phyloP scores from a whole-genome alignment of 305 asterid genomes.

The Rubia peregrina region DNA sequence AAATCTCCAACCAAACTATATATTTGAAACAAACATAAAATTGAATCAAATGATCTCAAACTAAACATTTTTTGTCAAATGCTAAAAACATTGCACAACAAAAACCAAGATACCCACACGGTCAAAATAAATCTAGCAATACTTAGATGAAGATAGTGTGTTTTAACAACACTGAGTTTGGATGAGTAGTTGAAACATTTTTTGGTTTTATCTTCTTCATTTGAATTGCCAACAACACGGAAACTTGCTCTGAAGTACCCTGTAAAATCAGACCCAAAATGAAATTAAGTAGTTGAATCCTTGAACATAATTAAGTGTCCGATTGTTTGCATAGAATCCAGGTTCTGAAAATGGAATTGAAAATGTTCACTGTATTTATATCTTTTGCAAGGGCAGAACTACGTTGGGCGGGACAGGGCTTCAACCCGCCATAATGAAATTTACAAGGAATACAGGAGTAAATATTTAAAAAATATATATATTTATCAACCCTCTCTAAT shows the following conservation, averaged over 20 bases:
- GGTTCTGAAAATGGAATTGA: too few relatives aligned
- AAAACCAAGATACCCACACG: background rate
- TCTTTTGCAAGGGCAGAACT: too few relatives aligned
- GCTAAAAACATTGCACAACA: background rate
- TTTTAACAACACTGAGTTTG: too few relatives aligned
- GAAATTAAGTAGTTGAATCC: background rate
- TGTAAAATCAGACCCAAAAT: background rate
- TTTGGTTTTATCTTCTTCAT: background rate
- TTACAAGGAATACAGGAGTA: too few relatives aligned
- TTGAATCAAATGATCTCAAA: background rate
- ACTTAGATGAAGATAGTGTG: background rate
- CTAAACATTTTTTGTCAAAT: background rate
- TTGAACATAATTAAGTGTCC: too few relatives aligned
- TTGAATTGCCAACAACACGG: background rate
- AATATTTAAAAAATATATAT: too few relatives aligned
- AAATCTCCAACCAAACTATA: background rate
- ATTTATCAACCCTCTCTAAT: too few relatives aligned
- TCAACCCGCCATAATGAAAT: too few relatives aligned
- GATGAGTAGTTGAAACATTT: background rate
- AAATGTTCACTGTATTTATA: too few relatives aligned
- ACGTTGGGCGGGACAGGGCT: too few relatives aligned
- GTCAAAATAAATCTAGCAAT: background rate
- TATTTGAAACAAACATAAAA: background rate
- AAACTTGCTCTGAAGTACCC: background rate
- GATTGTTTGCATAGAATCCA: too few relatives aligned